phyloP scores from a whole-genome alignment of 2,329 filamentous ascomycete species.

The Alternaria solani region DNA sequence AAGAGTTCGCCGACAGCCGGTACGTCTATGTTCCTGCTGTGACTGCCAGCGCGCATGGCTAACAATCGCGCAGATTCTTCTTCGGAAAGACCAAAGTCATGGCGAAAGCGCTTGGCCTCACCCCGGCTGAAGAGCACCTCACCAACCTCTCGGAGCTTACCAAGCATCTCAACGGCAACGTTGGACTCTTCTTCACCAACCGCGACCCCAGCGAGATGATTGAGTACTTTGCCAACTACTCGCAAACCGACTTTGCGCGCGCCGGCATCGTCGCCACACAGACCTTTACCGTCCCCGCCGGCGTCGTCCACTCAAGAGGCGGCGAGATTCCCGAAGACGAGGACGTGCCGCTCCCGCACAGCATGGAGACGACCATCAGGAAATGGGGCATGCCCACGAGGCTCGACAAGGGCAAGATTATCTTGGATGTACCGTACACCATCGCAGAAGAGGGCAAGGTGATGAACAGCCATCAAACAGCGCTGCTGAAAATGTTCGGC shows the following conservation, averaged over 20 bases:
- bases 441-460: slow-evolving; percentile 87
- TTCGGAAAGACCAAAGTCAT: slow-evolving; percentile 99
- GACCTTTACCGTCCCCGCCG: slow-evolving; percentile 80
- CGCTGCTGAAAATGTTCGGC: slow-evolving; percentile 91
- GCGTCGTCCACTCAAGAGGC: slow-evolving; percentile 78
- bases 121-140: slow-evolving; percentile 79
- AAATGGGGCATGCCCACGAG: slow-evolving; percentile 89
- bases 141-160: slow-evolving; percentile 76
- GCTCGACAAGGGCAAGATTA: slow-evolving; percentile 86
- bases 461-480: slow-evolving; percentile 90
- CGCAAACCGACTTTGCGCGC: slow-evolving; percentile 87
- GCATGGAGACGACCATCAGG: slow-evolving; percentile 87
- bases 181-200: slow-evolving; percentile 91
- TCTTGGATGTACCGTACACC: slow-evolving; percentile 74
- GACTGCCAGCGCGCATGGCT: neutral
- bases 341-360: slow-evolving; percentile 87
- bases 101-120: slow-evolving; percentile 88
- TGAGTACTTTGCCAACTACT: slow-evolving; percentile 75
- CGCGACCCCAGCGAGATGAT: slow-evolving; percentile 72
- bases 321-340: slow-evolving; percentile 82
- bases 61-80: slow-evolving; percentile 72
- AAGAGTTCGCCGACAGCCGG: slow-evolving; percentile 85
- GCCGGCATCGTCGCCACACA: slow-evolving; percentile 79
- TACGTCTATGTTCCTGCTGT: slow-evolving; percentile 54
- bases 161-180: slow-evolving; percentile 77